Evolutionary conservation across 495 filamentous ascomycete species (phyloP).

Genomic region (Thozetella sp.): DNA sequence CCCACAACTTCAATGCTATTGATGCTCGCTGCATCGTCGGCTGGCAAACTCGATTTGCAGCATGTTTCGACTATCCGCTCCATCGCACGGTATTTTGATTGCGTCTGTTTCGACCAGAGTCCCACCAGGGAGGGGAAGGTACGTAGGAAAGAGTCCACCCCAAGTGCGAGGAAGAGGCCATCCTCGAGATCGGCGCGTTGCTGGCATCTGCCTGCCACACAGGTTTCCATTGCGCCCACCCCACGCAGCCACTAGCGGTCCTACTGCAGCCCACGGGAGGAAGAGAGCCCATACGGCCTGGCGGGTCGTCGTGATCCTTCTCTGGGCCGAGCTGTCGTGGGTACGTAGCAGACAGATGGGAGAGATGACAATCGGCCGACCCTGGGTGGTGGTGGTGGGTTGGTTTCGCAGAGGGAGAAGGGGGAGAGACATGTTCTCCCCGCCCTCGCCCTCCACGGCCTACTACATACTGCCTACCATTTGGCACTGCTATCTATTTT

Average conservation of each 20-base stretch:
- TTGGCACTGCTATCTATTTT: too few relatives aligned
- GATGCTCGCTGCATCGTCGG: slow-evolving; percentile 5
- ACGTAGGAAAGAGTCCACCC: not conserved
- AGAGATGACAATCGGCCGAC: too few relatives aligned
- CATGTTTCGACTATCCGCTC: slow-evolving; percentile 15
- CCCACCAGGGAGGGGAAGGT: slow-evolving; percentile 14
- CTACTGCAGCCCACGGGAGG: too few relatives aligned
- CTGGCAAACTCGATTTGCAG: slow-evolving; percentile 14
- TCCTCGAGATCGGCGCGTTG: slow-evolving; percentile 12
- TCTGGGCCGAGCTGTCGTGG: too few relatives aligned
- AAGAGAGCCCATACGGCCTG: not conserved
- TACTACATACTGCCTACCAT: too few relatives aligned
- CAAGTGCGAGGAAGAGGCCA: not conserved
- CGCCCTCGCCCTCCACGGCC: too few relatives aligned
- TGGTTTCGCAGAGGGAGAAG: too few relatives aligned
- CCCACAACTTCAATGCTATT: slow-evolving; percentile 23
- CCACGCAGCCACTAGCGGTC: not conserved
- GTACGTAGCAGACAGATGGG: too few relatives aligned
- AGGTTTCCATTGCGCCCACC: not conserved
- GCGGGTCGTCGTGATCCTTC: too few relatives aligned
- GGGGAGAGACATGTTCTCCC: too few relatives aligned
- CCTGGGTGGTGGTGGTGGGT: too few relatives aligned
- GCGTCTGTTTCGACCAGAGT: slow-evolving; percentile 9
- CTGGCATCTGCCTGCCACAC: slow-evolving; percentile 10
- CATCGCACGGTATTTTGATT: not conserved